phyloP scores from a whole-genome alignment of 1,284 basidiomycete genomes.

The Sphagnurus paluster region DNA sequence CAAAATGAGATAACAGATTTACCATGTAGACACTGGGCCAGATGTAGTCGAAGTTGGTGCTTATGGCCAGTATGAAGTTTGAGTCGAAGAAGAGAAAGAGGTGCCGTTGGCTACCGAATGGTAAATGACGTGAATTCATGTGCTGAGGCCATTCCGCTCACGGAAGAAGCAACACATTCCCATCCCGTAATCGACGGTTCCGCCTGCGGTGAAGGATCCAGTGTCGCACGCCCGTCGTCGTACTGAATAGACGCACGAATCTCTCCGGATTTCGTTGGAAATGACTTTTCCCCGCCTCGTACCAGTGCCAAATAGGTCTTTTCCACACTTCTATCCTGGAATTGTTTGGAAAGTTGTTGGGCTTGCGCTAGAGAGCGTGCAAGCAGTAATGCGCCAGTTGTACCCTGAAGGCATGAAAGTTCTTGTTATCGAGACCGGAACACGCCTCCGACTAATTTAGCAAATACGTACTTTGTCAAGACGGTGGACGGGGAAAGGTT shows the following conservation, averaged over 20 bases:
- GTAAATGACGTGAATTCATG: constrained; percentile 11
- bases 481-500: constrained; percentile 58
- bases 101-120: constrained; percentile 41
- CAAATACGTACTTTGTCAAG: constrained; percentile 57
- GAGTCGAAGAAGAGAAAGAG: constrained; percentile 58
- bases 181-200: constrained; percentile 55
- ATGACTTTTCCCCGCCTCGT: constrained; percentile 49
- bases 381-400: constrained; percentile 63
- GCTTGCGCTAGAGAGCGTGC: constrained; percentile 48
- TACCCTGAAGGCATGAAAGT: no score
- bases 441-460: not conserved
- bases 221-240: constrained; percentile 44
- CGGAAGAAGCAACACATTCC: constrained; percentile 61
- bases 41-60: constrained; percentile 70
- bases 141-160: constrained; percentile 32
- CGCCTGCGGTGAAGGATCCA: constrained; percentile 31
- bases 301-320: constrained; percentile 74
- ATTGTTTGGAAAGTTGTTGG: constrained; percentile 53
- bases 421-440: no score
- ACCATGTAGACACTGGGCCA: constrained; percentile 51
- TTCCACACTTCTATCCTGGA: constrained; percentile 43
- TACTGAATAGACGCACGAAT: constrained; percentile 46
- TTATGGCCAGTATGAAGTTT: constrained; percentile 63
- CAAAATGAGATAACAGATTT: constrained; percentile 2
- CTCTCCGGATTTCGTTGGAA: constrained; percentile 40